Percentiles rank a stretch among this genome's conserved stretches.
Conservation (phyloP, 768 basidiomycete genomes). For the Pholiota microspora region DNA sequence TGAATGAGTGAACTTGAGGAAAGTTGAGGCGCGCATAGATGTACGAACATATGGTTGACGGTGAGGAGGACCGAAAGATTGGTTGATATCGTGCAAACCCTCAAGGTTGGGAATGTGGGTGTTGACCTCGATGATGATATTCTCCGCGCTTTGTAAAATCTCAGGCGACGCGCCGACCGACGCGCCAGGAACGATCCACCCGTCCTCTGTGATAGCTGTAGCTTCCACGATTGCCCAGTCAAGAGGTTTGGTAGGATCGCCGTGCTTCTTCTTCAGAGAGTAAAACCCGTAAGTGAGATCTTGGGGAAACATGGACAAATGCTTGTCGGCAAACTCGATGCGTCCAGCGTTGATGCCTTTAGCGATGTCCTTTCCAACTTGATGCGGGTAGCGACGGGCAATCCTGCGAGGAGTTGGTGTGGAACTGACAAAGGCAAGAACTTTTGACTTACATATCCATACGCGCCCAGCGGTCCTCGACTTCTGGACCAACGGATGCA, state of each 20-base stretch:
- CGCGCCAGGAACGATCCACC: slow-evolving; percentile 44
- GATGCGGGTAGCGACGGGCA: slow-evolving; percentile 42
- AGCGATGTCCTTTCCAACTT: slow-evolving; percentile 46
- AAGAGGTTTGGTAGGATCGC: slow-evolving; percentile 42
- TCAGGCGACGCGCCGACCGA: slow-evolving; percentile 48
- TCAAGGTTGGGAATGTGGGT: slow-evolving; percentile 44
- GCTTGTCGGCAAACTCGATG: slow-evolving; percentile 47
- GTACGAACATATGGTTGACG: slow-evolving; percentile 38
- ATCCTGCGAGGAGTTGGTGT: slow-evolving; percentile 14
- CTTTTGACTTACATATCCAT: slow-evolving; percentile 38
- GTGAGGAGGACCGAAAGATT: slow-evolving; percentile 40
- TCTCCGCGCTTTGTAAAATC: slow-evolving; percentile 44
- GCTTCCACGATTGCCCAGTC: slow-evolving; percentile 52
- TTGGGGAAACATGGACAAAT: slow-evolving; percentile 51
- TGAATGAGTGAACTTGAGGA: not conserved
- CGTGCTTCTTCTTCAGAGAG: slow-evolving; percentile 40
- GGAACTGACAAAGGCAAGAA: not conserved
- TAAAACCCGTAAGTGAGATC: slow-evolving; percentile 49
- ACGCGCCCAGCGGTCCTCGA: slow-evolving; percentile 47
- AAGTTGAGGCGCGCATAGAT: not conserved
- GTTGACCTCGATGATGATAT: slow-evolving; percentile 51
- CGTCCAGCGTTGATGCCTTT: slow-evolving; percentile 49
- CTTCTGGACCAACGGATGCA: slow-evolving; percentile 44
- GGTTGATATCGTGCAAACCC: slow-evolving; percentile 48
- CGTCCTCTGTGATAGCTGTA: slow-evolving; percentile 47